Evolutionary conservation across 2,329 filamentous ascomycete genomes (phyloP).

Genomic region (Alternaria tenuissima): DNA sequence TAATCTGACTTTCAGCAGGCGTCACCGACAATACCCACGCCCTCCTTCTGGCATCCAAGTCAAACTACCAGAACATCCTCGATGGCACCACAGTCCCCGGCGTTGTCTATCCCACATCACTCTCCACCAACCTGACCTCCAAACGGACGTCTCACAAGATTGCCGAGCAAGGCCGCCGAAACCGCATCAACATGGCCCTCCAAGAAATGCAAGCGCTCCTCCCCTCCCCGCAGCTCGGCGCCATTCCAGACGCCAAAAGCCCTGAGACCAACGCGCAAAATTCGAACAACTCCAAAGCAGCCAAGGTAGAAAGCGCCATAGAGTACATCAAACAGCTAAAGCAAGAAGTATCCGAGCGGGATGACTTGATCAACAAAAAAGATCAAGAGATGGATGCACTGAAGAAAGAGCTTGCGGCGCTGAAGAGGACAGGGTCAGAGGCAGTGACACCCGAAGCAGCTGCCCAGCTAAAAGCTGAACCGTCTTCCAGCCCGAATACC

Average conservation of each 20-base stretch:
- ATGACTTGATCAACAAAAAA: conserved; percentile 68
- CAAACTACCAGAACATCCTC: conserved; percentile 96
- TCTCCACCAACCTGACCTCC: conserved; percentile 92
- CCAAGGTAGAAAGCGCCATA: conserved; percentile 96
- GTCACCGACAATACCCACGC: conserved; percentile 67
- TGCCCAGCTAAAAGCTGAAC: conserved; percentile 23
- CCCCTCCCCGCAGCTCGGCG: conserved; percentile 62
- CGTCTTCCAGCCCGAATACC: conserved; percentile 20
- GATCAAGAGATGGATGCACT: conserved; percentile 66
- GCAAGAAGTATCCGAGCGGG: conserved; percentile 72
- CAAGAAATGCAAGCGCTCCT: conserved; percentile 89
- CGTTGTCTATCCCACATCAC: conserved; percentile 85
- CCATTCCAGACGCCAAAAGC: conserved; percentile 44
- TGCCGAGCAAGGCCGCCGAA: conserved; percentile 92
- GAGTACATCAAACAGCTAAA: conserved; percentile 91
- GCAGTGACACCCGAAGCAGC: conserved; percentile 14
- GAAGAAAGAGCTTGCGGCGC: conserved; percentile 60
- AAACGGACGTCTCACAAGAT: conserved; percentile 98
- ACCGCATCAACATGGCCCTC: conserved; percentile 92
- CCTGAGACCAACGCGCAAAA: conserved; percentile 49
- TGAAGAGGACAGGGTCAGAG: conserved; percentile 33
- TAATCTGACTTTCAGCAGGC: conserved; percentile 41
- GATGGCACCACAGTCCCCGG: conserved; percentile 92
- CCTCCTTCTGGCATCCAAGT: conserved; percentile 89
- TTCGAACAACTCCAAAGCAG: conserved; percentile 77